phyloP scores from a whole-genome alignment of 2,329 filamentous ascomycete species.

The Paraphaeosphaeria minitans region DNA sequence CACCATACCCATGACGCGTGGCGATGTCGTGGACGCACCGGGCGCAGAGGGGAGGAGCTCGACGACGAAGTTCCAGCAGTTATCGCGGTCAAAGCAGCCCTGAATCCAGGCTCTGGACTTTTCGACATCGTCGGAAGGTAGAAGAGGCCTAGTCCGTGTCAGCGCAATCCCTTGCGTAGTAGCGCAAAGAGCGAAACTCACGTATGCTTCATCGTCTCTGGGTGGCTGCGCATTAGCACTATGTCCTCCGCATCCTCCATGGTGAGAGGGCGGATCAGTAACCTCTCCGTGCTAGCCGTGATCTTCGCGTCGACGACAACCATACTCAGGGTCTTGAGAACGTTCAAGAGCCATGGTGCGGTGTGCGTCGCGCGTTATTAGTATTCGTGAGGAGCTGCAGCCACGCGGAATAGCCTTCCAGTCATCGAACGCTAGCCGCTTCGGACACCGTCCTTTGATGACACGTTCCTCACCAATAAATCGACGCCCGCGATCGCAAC shows the following conservation, averaged over 20 bases:
- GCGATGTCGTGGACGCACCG: slow-evolving; percentile 12
- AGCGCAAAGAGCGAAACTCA: slow-evolving; percentile 28
- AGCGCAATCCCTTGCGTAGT: not conserved
- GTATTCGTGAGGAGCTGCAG: slow-evolving; percentile 19
- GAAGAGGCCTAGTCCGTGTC: slow-evolving; percentile 42
- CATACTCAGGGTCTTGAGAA: slow-evolving; percentile 28
- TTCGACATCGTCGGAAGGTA: slow-evolving; percentile 58
- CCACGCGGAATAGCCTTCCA: slow-evolving; percentile 20
- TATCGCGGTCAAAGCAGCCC: slow-evolving; percentile 38
- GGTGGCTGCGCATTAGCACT: slow-evolving; percentile 60
- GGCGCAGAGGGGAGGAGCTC: slow-evolving; percentile 46
- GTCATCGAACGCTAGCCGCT: slow-evolving; percentile 27
- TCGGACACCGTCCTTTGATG: slow-evolving; percentile 25
- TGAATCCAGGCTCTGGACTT: slow-evolving; percentile 46
- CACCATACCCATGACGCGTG: slow-evolving; percentile 49
- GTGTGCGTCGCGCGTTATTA: slow-evolving; percentile 22
- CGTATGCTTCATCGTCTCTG: slow-evolving; percentile 68
- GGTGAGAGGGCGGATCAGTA: slow-evolving; percentile 59
- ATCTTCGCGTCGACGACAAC: slow-evolving; percentile 40
- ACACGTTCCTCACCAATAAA: slow-evolving; percentile 26
- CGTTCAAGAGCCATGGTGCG: slow-evolving; percentile 30
- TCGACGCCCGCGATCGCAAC: slow-evolving; percentile 17
- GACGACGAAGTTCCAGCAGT: slow-evolving; percentile 64
- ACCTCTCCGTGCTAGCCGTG: slow-evolving; percentile 54
- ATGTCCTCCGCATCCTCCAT: slow-evolving; percentile 58